phyloP scores from a whole-genome alignment of 352 stramenopile species.

The Salisapilia sapeloensis region DNA sequence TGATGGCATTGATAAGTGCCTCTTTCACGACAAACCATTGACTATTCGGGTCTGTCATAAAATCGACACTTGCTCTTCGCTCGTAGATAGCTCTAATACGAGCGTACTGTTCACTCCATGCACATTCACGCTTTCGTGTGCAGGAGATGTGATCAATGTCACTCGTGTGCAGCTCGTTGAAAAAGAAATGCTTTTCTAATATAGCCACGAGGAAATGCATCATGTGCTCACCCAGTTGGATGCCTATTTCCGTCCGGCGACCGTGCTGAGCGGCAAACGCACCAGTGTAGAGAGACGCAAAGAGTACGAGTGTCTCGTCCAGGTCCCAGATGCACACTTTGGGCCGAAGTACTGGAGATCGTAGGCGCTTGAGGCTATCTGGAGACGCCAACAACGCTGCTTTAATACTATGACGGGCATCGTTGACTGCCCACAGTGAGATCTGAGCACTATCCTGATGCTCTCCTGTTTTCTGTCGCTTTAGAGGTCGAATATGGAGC shows the following conservation, averaged over 20 bases:
- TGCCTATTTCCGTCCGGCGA: slow-evolving; percentile 33
- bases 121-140: background rate
- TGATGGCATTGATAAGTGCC: slow-evolving; percentile 52
- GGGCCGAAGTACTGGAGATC: too few relatives aligned
- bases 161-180: slow-evolving; percentile 52
- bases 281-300: slow-evolving; percentile 64
- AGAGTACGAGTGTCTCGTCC: slow-evolving; percentile 69
- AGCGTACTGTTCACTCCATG: slow-evolving; percentile 18
- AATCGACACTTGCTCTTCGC: slow-evolving; percentile 33
- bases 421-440: too few relatives aligned
- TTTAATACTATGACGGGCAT: too few relatives aligned
- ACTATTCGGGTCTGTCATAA: slow-evolving; percentile 36
- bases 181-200: slow-evolving; percentile 76
- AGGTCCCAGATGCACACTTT: slow-evolving; percentile 72
- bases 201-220: slow-evolving; percentile 69
- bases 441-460: too few relatives aligned
- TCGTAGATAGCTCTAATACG: slow-evolving; percentile 72
- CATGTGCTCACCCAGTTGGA: slow-evolving; percentile 65
- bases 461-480: too few relatives aligned
- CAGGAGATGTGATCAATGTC: slow-evolving; percentile 52
- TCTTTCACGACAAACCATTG: slow-evolving; percentile 52
- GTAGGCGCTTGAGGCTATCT: too few relatives aligned
- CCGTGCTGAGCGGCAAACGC: slow-evolving; percentile 40
- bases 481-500: too few relatives aligned
- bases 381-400: too few relatives aligned